Evolutionary conservation across 257 asterid species (phyloP).

Genomic region (Solanum tacnaense): DNA sequence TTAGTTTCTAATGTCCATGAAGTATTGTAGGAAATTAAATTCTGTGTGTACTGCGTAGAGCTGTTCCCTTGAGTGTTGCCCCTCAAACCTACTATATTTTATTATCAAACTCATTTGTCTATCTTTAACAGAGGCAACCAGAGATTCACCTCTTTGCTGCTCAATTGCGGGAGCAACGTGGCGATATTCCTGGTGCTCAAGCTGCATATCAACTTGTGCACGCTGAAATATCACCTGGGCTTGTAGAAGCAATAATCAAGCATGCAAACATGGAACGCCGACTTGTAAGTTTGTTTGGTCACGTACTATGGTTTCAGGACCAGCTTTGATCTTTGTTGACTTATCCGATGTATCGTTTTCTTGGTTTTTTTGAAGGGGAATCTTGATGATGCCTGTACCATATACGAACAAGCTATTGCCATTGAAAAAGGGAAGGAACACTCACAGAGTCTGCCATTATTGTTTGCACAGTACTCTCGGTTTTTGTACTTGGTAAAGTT

Average conservation of each 20-base stretch:
- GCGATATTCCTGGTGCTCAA: conserved; percentile 76
- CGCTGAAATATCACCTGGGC: conserved; percentile 91
- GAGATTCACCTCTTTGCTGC: conserved; percentile 96
- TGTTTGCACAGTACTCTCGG: conserved; percentile 89
- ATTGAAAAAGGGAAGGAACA: conserved; percentile 96
- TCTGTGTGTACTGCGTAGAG: not conserved
- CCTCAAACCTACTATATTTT: not conserved
- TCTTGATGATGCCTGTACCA: conserved; percentile 66
- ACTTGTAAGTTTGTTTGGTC: conserved; percentile 39
- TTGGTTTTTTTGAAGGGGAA: conserved; percentile 50
- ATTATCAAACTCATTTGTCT: not conserved
- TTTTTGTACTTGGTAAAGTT: conserved; percentile 61
- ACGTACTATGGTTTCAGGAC: not conserved
- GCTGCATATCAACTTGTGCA: conserved; percentile 93
- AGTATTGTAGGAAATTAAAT: not conserved
- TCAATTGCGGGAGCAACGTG: conserved; percentile 76
- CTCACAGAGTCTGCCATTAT: conserved; percentile 72
- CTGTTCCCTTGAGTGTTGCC: not conserved
- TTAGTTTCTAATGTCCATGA: not conserved
- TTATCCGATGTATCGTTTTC: not conserved
- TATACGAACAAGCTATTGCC: conserved; percentile 87
- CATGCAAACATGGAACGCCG: conserved; percentile 97
- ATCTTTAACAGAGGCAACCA: conserved; percentile 69
- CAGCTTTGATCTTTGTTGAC: not conserved
- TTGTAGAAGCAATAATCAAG: conserved; percentile 82